phyloP scores from a whole-genome alignment of 495 filamentous ascomycete species.

The Aspergillus kassunensis region DNA sequence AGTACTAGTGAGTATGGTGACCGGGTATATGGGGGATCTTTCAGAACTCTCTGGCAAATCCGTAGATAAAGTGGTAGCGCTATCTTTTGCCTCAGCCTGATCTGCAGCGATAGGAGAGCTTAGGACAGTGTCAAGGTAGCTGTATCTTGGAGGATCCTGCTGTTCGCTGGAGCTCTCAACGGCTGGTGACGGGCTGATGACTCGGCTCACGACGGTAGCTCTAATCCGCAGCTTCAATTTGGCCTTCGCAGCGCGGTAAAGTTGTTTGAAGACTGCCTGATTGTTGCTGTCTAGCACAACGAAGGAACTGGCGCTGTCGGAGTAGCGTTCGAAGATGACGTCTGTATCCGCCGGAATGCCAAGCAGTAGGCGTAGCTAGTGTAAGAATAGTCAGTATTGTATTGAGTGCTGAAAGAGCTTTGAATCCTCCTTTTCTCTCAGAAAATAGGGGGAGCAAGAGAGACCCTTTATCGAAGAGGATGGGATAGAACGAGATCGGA shows the following conservation, averaged over 20 bases:
- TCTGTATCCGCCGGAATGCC: conserved; percentile 62
- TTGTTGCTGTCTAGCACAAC: conserved; percentile 76
- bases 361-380: conserved; percentile 72
- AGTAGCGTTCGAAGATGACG: conserved; percentile 88
- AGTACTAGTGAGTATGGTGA: too few relatives aligned
- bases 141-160: conserved; percentile 26
- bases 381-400: conserved; percentile 11
- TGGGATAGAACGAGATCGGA: neutral
- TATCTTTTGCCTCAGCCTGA: conserved; percentile 10
- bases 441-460: too few relatives aligned
- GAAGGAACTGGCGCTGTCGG: conserved; percentile 83
- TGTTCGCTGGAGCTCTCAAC: conserved; percentile 5
- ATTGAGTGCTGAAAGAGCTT: neutral
- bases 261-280: conserved; percentile 85
- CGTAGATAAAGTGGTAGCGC: conserved; percentile 7
- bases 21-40: too few relatives aligned
- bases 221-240: conserved; percentile 95
- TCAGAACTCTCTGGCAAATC: conserved; percentile 6
- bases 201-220: conserved; percentile 49
- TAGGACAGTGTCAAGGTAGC: conserved; percentile 43
- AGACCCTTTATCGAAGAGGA: neutral
- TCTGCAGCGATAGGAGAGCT: conserved; percentile 30
- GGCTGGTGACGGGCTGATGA: conserved; percentile 11
- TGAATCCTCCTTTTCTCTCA: too few relatives aligned
- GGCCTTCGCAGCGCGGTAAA: conserved; percentile 94